Evolutionary conservation across 1,139 yeast genomes (phyloP).

Genomic region (Candida sojae): DNA sequence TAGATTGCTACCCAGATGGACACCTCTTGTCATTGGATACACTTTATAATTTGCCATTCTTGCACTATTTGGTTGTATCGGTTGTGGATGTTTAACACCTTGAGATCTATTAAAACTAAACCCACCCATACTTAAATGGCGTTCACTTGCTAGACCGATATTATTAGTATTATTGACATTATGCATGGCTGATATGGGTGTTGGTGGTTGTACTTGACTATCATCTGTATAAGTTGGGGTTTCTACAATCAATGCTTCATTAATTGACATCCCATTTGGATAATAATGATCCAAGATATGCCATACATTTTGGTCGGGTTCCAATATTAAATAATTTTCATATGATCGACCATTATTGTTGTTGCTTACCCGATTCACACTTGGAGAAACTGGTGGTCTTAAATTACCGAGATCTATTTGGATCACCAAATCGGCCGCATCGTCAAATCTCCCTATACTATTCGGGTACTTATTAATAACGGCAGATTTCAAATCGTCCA

Average conservation of each 20-base stretch:
- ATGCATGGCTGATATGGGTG: neutral
- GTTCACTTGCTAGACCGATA: neutral
- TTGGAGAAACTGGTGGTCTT: constrained; percentile 8
- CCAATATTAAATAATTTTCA: constrained; percentile 34
- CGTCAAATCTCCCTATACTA: constrained; percentile 59
- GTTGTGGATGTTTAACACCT: constrained; percentile 10
- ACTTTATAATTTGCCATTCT: constrained; percentile 3
- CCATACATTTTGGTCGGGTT: constrained; percentile 70
- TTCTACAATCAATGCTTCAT: constrained; percentile 66
- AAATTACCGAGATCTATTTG: constrained; percentile 32
- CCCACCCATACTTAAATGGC: constrained; percentile 1
- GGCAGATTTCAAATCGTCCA: constrained; percentile 72
- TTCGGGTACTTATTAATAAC: constrained; percentile 68
- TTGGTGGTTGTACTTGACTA: constrained; percentile 4
- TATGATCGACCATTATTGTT: neutral
- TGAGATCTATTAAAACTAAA: constrained; percentile 1
- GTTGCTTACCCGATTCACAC: neutral
- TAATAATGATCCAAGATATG: constrained; percentile 57
- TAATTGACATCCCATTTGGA: constrained; percentile 70
- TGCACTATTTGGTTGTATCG: constrained; percentile 13
- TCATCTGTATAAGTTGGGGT: constrained; percentile 13
- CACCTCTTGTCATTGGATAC: constrained; percentile 13
- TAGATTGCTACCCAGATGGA: constrained; percentile 5
- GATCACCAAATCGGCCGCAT: constrained; percentile 67
- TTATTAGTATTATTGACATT: neutral